phyloP scores from a whole-genome alignment of 148 eudicot genomes.

The Rhododendron henanense region DNA sequence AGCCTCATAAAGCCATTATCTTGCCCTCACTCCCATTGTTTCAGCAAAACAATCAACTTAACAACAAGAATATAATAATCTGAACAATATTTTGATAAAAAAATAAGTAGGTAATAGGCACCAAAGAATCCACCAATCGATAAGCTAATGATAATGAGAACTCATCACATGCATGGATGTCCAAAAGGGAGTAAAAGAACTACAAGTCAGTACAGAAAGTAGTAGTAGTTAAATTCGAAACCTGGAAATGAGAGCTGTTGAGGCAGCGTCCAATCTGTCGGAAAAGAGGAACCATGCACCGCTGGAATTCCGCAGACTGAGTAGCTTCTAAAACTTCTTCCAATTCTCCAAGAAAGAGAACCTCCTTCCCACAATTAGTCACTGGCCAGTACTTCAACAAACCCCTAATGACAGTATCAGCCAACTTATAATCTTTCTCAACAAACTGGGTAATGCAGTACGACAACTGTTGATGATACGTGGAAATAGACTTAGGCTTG shows the following conservation, averaged over 20 bases:
- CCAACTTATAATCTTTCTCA: constrained; percentile 52
- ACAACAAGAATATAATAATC: neutral
- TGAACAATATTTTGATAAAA: neutral
- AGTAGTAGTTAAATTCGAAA: neutral
- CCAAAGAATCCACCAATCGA: neutral
- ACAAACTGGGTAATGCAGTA: constrained; percentile 48
- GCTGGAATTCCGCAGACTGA: constrained; percentile 42
- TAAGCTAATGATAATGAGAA: neutral
- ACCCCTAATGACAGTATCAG: constrained; percentile 46
- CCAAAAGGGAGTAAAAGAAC: neutral
- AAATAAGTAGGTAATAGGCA: neutral
- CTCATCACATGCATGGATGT: neutral
- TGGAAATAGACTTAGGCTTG: constrained; percentile 37
- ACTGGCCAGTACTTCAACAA: constrained; percentile 53
- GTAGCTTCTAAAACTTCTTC: constrained; percentile 53
- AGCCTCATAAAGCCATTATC: neutral
- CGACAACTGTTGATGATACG: constrained; percentile 44
- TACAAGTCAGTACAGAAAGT: neutral
- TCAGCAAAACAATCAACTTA: neutral
- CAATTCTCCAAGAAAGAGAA: constrained; percentile 50
- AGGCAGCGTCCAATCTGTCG: constrained; percentile 46
- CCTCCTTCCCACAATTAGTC: constrained; percentile 52
- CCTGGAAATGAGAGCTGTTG: constrained; percentile 58
- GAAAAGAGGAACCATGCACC: constrained; percentile 55
- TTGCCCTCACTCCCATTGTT: neutral